Percentiles rank a stretch among this genome's conserved stretches.
Conservation (phyloP, 352 stramenopile species). For the Phytophthora pluvialis region DNA sequence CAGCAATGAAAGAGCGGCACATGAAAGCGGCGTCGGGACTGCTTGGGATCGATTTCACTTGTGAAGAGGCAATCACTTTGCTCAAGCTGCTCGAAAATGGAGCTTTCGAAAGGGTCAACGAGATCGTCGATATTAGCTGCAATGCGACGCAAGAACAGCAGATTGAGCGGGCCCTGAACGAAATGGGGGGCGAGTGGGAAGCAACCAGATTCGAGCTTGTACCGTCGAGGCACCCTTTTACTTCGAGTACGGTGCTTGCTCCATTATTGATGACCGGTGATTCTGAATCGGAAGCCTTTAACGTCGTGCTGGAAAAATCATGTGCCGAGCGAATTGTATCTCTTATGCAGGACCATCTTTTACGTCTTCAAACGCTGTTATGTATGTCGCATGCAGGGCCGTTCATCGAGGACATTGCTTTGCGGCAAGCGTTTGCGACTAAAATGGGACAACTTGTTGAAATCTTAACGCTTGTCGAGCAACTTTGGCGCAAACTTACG, state of each 20-base stretch:
- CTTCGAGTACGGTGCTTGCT: conserved; percentile 3
- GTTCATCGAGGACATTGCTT: conserved; percentile 50
- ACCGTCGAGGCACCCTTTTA: conserved; percentile 17
- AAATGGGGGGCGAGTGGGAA: conserved; percentile 62
- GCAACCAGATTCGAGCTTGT: conserved; percentile 55
- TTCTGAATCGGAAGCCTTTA: background rate
- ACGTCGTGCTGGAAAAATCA: conserved; percentile 41
- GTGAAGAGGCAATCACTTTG: conserved; percentile 61
- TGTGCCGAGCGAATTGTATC: conserved; percentile 51
- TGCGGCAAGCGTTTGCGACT: conserved; percentile 60
- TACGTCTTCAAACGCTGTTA: conserved; percentile 56
- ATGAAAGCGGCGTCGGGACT: conserved; percentile 61
- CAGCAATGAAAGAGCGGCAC: conserved; percentile 69
- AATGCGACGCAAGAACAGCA: conserved; percentile 72
- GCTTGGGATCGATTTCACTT: conserved; percentile 58
- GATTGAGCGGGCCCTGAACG: conserved; percentile 53
- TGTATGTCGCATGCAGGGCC: conserved; percentile 52
- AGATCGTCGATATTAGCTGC: conserved; percentile 69
- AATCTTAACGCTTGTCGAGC: conserved; percentile 46
- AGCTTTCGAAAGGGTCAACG: conserved; percentile 53
- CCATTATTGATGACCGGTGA: conserved; percentile 6
- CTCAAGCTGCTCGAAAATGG: conserved; percentile 79
- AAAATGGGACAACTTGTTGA: conserved; percentile 48
- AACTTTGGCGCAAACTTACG: conserved; percentile 53
- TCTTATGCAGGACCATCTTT: conserved; percentile 68